Evolutionary conservation across 768 basidiomycete genomes (phyloP), one percentile per base, ranked within the genome.

Genomic region (Macrolepiota albuminosa): DNA sequence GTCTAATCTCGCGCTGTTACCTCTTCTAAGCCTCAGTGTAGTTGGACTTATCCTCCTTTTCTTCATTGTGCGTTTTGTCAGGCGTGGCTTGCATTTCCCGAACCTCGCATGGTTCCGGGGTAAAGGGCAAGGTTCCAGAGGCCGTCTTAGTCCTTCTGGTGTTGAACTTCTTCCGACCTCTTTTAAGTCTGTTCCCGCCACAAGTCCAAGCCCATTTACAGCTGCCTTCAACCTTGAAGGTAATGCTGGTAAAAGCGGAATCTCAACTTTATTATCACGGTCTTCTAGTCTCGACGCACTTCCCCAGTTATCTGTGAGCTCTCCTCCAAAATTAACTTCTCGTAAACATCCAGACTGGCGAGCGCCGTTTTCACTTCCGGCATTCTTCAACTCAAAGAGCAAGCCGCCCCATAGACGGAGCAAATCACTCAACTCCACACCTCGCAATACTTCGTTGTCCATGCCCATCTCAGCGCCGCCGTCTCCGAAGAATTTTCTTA

Each of bases 111-210:
- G 66, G 64, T 60, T 67, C 18, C 66, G 66, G 45, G 66, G 63
- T 4, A 68, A 68, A 52, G 63, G 65, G 14, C 54, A 58, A 61
- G 61, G 66, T 29, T 33, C 61, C 26, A 66, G 62, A 57, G 54
- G 63, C 1, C 61, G 60, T 21, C 54, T 68, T 13, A 64, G 67
- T 7, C 61, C 64, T 13, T 54, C 54, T 40, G 61, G 61, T 6
- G 63, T 67, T 43, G 68, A 68, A 34, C 57, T 68, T 13, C 60
- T 68, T 42, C 68, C 68, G 0, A 68, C 66, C 2, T 65, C 66
- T 40, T 36, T 64, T 14, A 67, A 66, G 47, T 45, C 61, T 6
- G 56, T 62, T 31, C 63, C 63, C 16, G 57, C 59, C 9, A 60
- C 58, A 14, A 60, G 31, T 43, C 61, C 59, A 6, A 63, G 62